Evolutionary conservation across 768 basidiomycete species (phyloP).

Genomic region (Psilocybe cubensis): DNA sequence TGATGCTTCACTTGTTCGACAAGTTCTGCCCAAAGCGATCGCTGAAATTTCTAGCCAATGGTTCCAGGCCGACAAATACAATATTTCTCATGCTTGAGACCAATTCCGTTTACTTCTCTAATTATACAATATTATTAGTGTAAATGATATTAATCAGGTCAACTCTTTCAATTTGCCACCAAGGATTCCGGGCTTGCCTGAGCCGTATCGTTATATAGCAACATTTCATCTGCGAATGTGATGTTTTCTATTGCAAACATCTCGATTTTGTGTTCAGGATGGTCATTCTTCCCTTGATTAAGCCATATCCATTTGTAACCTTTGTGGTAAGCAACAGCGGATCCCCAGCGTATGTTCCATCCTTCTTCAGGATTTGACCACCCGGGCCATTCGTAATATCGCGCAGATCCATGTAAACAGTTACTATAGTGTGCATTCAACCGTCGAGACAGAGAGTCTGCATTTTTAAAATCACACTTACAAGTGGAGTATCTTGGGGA

Average conservation of each 20-base stretch:
- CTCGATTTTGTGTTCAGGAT: conserved; percentile 27
- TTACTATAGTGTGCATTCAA: conserved; percentile 29
- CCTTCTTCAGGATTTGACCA: conserved; percentile 45
- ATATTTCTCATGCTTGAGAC: conserved; percentile 18
- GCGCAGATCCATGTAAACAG: conserved; percentile 43
- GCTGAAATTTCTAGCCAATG: conserved; percentile 65
- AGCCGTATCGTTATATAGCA: not conserved
- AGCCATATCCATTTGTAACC: conserved; percentile 58
- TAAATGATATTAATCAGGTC: too few relatives aligned
- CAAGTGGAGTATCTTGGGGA: conserved; percentile 56
- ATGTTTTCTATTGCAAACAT: conserved; percentile 37
- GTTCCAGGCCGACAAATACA: conserved; percentile 63
- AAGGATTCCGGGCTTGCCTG: too few relatives aligned
- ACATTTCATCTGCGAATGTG: conserved; percentile 42
- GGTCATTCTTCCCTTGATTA: conserved; percentile 30
- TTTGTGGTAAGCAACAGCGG: conserved; percentile 47
- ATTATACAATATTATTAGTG: not conserved
- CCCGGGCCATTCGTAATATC: conserved; percentile 49
- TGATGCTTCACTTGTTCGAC: conserved; percentile 47
- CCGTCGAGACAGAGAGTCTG: too few relatives aligned
- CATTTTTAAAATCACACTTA: conserved; percentile 34
- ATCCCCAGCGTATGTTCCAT: conserved; percentile 44
- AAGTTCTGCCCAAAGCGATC: conserved; percentile 57
- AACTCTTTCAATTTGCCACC: too few relatives aligned
- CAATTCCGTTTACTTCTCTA: not conserved